Evolutionary conservation across 1,284 basidiomycete species (phyloP).

Genomic region (Taiwanofungus camphoratus): DNA sequence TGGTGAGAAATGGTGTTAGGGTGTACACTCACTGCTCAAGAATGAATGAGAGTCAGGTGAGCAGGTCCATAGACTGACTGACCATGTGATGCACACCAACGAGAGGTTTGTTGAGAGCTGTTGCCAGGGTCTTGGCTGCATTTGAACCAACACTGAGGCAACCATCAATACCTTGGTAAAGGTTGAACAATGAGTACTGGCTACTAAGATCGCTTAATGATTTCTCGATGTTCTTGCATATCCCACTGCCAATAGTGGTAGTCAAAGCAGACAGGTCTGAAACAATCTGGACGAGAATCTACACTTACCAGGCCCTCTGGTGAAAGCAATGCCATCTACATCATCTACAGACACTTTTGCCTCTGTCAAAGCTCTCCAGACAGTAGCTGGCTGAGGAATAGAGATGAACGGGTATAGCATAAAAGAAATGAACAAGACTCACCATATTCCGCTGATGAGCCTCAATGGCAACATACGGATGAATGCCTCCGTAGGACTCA

Average conservation of each 20-base stretch:
- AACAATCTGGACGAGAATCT: not conserved
- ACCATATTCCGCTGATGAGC: conserved; percentile 78
- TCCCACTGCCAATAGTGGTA: too few relatives aligned
- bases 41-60: conserved; percentile 45
- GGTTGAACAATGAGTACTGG: not conserved
- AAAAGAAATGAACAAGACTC: conserved; percentile 23
- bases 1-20: conserved; percentile 76
- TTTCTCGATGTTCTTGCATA: too few relatives aligned
- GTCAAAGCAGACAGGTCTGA: too few relatives aligned
- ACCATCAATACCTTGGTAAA: conserved; percentile 59
- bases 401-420: not conserved
- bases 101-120: conserved; percentile 70
- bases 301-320: conserved; percentile 74
- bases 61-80: conserved; percentile 13
- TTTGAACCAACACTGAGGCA: conserved; percentile 76
- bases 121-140: conserved; percentile 78
- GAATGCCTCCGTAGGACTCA: conserved; percentile 74
- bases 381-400: conserved; percentile 60
- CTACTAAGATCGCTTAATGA: too few relatives aligned
- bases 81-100: conserved; percentile 96
- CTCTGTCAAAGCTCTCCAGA: conserved; percentile 60
- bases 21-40: conserved; percentile 92
- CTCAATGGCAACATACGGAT: conserved; percentile 71
- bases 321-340: conserved; percentile 86
- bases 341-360: conserved; percentile 54